These are phyloP conservation scores for Ambrosiella cleistominuta DNA, from an alignment of 2,329 filamentous ascomycete species.

Conservation along the genomic window DNA sequence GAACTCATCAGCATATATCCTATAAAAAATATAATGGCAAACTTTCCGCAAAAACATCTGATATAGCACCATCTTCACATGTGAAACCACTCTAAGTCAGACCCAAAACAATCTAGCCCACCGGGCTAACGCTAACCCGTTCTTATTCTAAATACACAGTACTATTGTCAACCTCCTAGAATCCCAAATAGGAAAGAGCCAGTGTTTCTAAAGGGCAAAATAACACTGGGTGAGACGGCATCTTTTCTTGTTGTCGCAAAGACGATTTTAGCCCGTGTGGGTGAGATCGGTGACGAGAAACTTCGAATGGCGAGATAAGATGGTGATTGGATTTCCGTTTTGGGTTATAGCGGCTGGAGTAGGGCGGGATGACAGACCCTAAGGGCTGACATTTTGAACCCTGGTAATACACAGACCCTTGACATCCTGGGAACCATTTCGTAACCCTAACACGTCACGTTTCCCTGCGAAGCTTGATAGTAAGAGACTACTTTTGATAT, in stretches of 20 bases:
- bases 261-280: too few species aligned
- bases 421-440: too few species aligned
- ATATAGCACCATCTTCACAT: not conserved
- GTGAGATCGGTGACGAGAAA: too few species aligned
- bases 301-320: too few species aligned
- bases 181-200: not conserved
- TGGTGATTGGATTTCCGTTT: too few species aligned
- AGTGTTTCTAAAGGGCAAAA: not conserved
- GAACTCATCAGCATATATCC: not conserved
- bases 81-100: not conserved
- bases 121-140: not conserved
- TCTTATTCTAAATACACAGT: not conserved
- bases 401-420: too few species aligned
- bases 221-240: too few species aligned
- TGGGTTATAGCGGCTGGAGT: too few species aligned
- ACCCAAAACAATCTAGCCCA: not conserved
- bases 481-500: not conserved
- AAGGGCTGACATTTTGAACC: too few species aligned
- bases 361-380: too few species aligned
- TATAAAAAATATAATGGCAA: not conserved
- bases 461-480: not conserved
- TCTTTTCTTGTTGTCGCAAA: too few species aligned
- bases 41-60: not conserved
- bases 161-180: not conserved
- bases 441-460: not conserved